These are phyloP conservation scores for Oidium heveae DNA, from an alignment of 2,329 filamentous ascomycete genomes.

Conservation along the genomic window DNA sequence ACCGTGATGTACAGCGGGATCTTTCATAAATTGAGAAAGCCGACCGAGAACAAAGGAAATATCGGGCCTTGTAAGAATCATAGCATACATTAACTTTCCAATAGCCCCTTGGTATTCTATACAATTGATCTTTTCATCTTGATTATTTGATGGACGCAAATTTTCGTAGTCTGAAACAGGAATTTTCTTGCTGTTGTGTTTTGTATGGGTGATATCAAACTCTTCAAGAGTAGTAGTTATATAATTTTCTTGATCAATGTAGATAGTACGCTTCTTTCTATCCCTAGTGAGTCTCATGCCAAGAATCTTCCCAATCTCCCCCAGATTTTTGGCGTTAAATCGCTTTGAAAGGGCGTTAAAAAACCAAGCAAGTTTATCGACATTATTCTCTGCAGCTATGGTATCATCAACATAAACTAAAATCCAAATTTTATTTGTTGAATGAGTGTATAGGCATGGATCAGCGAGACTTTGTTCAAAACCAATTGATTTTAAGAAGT, in stretches of 20 bases:
- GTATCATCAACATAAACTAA: background rate
- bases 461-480: background rate
- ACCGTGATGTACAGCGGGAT: background rate
- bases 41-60: background rate
- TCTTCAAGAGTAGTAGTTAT: background rate
- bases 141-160: background rate
- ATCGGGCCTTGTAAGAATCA: background rate
- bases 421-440: background rate
- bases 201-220: background rate
- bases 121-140: background rate
- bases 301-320: background rate
- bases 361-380: background rate
- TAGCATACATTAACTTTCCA: background rate
- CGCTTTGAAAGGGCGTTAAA: background rate
- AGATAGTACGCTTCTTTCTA: background rate
- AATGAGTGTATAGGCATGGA: background rate
- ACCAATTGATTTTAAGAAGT: background rate
- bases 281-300: background rate
- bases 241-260: background rate
- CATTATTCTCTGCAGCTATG: background rate
- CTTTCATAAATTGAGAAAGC: background rate
- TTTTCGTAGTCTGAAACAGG: background rate
- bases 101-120: background rate
- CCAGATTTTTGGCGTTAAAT: background rate
- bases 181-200: background rate